Percentiles rank a stretch among this genome's conserved stretches.
Conservation (phyloP, 2,329 filamentous ascomycete species). For the Talaromyces sp. region DNA sequence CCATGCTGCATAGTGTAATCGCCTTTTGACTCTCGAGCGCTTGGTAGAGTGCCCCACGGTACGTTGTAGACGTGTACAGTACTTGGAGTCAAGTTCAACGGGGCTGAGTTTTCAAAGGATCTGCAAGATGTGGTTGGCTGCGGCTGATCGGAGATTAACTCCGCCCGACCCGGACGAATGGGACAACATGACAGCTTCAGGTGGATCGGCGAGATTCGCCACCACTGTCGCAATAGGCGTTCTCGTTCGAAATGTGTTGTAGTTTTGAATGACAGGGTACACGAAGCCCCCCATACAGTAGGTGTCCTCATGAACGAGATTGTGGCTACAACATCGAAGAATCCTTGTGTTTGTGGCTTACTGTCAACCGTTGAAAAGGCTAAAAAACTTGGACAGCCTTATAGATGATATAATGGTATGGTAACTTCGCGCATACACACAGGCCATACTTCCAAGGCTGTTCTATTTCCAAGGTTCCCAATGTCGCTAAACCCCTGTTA, state of each 20-base stretch:
- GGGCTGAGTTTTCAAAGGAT: not conserved
- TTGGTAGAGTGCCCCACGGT: not conserved
- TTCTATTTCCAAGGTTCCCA: no score
- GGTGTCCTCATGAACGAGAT: no score
- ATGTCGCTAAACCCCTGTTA: no score
- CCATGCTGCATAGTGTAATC: no score
- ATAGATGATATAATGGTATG: no score
- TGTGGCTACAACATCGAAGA: no score
- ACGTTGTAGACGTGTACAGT: not conserved
- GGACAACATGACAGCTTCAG: not conserved
- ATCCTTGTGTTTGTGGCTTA: no score
- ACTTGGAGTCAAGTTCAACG: not conserved
- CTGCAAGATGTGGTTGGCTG: not conserved
- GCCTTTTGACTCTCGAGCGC: not conserved
- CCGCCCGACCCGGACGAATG: conserved; percentile 8
- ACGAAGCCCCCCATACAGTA: no score
- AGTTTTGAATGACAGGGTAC: not conserved
- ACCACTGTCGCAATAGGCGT: conserved; percentile 8
- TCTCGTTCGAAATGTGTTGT: not conserved
- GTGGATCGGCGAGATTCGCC: conserved; percentile 10
- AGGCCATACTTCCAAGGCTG: no score
- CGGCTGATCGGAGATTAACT: not conserved
- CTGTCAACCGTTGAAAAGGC: no score
- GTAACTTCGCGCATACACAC: no score
- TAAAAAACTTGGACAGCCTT: no score